Evolutionary conservation across 495 filamentous ascomycete species (phyloP).

Genomic region (Rhypophila decipiens): DNA sequence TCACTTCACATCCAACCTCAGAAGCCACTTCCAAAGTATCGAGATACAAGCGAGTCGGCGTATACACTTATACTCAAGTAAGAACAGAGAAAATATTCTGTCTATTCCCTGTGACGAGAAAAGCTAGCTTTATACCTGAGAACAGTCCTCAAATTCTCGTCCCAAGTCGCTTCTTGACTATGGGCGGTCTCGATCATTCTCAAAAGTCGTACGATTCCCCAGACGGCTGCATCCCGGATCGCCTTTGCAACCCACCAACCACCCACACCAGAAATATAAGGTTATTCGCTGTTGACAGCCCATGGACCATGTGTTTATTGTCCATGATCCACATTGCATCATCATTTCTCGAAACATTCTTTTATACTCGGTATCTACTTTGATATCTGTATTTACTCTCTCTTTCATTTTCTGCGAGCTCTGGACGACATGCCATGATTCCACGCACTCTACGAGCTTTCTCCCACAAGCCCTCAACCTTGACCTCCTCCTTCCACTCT

Average conservation of each 20-base stretch:
- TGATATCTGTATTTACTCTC: not conserved
- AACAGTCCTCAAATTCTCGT: not conserved
- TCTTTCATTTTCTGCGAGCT: not conserved
- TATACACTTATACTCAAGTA: too few species aligned
- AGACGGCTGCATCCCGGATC: slow-evolving; percentile 21
- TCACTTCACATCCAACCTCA: too few species aligned
- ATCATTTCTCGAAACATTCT: not conserved
- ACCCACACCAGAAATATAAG: not conserved
- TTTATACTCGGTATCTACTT: not conserved
- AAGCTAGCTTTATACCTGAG: too few species aligned
- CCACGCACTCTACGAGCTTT: not conserved
- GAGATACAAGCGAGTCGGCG: too few species aligned
- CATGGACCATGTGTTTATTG: too few species aligned
- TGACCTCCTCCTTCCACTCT: too few species aligned
- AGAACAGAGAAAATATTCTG: too few species aligned
- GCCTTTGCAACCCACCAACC: slow-evolving; percentile 9
- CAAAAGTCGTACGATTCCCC: slow-evolving; percentile 26
- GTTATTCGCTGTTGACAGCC: too few species aligned
- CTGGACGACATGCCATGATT: not conserved
- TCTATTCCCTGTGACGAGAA: too few species aligned
- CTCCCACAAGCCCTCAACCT: too few species aligned
- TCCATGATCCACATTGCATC: not conserved
- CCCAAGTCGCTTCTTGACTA: not conserved
- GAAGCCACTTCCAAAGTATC: too few species aligned
- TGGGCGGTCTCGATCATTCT: slow-evolving; percentile 6